Conservation (phyloP, 2,329 filamentous ascomycete genomes). For the Diaporthe aspalathi region DNA sequence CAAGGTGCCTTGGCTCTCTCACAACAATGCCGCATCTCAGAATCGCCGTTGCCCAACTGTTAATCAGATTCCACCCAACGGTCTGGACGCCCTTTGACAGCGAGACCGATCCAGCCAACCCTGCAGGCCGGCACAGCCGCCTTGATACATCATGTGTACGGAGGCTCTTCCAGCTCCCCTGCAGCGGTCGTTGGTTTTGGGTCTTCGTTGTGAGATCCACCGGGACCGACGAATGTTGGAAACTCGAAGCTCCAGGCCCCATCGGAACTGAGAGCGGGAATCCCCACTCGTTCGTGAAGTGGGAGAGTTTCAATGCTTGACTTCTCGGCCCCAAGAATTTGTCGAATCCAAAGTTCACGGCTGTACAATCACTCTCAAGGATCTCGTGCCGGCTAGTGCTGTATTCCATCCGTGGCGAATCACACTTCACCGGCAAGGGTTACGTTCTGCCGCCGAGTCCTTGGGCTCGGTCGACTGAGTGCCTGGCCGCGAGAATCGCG, state of each 20-base stretch:
- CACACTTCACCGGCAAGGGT: not conserved
- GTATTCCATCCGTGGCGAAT: not conserved
- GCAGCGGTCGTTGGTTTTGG: not conserved
- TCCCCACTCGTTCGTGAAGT: not conserved
- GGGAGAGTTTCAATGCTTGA: not conserved
- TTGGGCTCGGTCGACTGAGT: constrained; percentile 14
- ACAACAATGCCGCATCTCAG: not conserved
- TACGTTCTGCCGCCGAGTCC: constrained; percentile 7
- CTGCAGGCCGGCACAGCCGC: constrained; percentile 16
- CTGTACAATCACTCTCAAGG: not conserved
- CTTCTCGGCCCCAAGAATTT: not conserved
- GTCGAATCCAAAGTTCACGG: not conserved
- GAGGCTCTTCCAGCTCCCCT: not conserved
- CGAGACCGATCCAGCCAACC: constrained; percentile 16
- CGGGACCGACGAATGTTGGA: not conserved
- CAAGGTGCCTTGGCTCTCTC: not conserved
- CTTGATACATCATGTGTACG: constrained; percentile 6
- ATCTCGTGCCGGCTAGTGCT: not conserved
- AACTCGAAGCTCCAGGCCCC: not conserved
- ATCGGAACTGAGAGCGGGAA: not conserved
- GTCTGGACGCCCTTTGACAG: constrained; percentile 2
- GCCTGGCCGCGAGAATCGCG: not conserved
- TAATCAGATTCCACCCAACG: not conserved
- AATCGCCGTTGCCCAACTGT: constrained; percentile 17
- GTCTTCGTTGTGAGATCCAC: too few relatives aligned